Evolutionary conservation across 1,139 yeast species (phyloP).

Genomic region (Zygosaccharomyces sapae): DNA sequence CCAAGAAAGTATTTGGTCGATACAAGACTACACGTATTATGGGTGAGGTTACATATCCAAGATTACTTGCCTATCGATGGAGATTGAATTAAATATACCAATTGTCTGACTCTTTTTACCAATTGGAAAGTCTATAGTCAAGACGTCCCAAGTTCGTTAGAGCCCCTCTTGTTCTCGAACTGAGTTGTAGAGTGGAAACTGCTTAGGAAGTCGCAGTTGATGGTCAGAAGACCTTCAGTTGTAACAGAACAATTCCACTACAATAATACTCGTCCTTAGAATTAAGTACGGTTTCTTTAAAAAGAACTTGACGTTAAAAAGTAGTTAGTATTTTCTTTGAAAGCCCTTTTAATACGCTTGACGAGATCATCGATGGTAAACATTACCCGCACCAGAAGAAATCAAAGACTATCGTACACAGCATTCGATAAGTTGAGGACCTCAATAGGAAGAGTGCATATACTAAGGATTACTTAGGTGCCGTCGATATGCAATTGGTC

Average conservation of each 20-base stretch:
- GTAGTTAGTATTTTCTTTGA: neutral
- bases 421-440: neutral
- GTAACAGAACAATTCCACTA: constrained; percentile 35
- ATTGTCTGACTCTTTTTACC: constrained; percentile 28
- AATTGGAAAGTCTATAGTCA: constrained; percentile 14
- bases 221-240: neutral
- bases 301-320: neutral
- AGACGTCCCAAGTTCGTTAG: constrained; percentile 12
- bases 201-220: constrained; percentile 23
- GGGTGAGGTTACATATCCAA: too few species aligned
- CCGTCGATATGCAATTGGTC: constrained; percentile 3
- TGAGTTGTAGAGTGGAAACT: constrained; percentile 37
- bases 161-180: constrained; percentile 30
- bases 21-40: neutral
- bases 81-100: neutral
- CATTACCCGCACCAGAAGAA: constrained; percentile 2
- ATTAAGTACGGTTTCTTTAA: constrained; percentile 30
- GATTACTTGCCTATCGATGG: neutral
- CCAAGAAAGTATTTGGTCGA: neutral
- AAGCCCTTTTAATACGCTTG: too few species aligned
- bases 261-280: constrained; percentile 37
- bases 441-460: neutral
- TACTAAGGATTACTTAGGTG: neutral
- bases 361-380: neutral
- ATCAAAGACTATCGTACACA: neutral